Percentiles rank a stretch among this genome's conserved stretches.
Conservation (phyloP, 129 eudicot species). For the Gnaphalium uliginosum region DNA sequence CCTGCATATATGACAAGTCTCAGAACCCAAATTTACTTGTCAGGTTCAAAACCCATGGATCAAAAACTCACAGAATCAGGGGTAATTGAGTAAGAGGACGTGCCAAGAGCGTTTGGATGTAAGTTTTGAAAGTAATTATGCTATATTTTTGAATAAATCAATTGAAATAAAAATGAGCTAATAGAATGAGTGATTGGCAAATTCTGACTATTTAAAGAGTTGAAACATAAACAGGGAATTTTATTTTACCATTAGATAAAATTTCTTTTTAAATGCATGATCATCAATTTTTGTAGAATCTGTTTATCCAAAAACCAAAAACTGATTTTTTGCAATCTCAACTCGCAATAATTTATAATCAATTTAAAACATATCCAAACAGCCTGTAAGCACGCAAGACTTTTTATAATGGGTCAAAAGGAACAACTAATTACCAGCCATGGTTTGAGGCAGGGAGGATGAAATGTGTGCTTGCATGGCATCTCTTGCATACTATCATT, state of each 20-base stretch:
- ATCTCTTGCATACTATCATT: slow-evolving; percentile 88
- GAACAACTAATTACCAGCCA: slow-evolving; percentile 66
- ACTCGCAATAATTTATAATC: not conserved
- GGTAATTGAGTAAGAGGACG: not conserved
- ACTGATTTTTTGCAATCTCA: not conserved
- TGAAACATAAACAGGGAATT: not conserved
- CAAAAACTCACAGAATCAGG: not conserved
- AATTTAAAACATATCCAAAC: not conserved
- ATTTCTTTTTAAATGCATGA: too few relatives aligned
- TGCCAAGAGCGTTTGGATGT: not conserved
- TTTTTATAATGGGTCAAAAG: not conserved
- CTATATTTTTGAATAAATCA: not conserved
- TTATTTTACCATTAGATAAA: too few relatives aligned
- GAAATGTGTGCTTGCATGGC: slow-evolving; percentile 94
- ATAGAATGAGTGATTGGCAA: not conserved
- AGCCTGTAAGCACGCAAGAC: not conserved
- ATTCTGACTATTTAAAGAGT: not conserved
- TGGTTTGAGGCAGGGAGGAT: slow-evolving; percentile 96
- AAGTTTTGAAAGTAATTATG: not conserved
- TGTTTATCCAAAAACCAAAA: not conserved
- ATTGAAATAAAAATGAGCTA: not conserved
- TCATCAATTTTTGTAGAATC: not conserved
- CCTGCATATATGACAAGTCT: slow-evolving; percentile 41
- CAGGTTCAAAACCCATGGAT: not conserved
- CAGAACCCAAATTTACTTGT: not conserved